phyloP scores from a whole-genome alignment of 2,329 filamentous ascomycete species.

The Ophiostoma sp. region DNA sequence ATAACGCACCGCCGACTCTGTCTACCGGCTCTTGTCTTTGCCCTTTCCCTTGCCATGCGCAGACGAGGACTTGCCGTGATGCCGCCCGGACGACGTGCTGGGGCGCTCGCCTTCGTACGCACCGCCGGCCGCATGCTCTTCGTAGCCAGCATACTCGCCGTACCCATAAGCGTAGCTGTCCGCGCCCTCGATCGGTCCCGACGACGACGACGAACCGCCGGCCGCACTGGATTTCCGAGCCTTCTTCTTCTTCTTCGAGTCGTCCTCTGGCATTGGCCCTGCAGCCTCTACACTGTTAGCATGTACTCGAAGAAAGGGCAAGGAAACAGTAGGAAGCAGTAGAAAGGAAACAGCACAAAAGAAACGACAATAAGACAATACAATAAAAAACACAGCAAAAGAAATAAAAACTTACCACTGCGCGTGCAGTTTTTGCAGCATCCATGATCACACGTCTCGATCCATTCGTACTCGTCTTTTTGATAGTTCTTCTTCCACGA shows the following conservation, averaged over 20 bases:
- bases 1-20: background rate
- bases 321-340: too few species aligned
- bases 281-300: slow-evolving; percentile 21
- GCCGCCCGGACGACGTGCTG: background rate
- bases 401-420: slow-evolving; percentile 36
- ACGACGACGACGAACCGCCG: background rate
- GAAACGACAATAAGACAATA: too few species aligned
- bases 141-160: background rate
- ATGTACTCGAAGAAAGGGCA: background rate
- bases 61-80: background rate
- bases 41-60: background rate
- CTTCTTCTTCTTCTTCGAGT: slow-evolving; percentile 22
- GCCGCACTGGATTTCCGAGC: background rate
- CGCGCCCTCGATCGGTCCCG: background rate
- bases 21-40: background rate
- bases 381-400: too few species aligned
- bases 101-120: background rate
- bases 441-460: slow-evolving; percentile 47
- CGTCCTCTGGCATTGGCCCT: slow-evolving; percentile 23
- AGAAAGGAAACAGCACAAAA: too few species aligned
- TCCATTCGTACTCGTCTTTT: slow-evolving; percentile 34
- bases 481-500: slow-evolving; percentile 32
- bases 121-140: background rate
- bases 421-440: slow-evolving; percentile 47
- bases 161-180: background rate